phyloP scores from a whole-genome alignment of 148 eudicot genomes.

The Chenopodium album region DNA sequence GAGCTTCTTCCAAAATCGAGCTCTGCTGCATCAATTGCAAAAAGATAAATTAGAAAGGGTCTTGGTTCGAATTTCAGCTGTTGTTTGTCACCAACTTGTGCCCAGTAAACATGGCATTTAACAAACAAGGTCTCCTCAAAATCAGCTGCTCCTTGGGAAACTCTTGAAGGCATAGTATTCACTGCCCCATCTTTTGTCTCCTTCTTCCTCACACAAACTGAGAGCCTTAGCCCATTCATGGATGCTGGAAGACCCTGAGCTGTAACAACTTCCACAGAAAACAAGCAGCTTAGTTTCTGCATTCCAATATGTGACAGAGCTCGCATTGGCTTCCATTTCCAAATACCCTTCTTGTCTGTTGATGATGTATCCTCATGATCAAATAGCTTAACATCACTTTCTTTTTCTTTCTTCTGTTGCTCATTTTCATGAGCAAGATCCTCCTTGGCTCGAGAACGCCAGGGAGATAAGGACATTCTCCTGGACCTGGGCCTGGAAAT shows the following conservation, averaged over 20 bases:
- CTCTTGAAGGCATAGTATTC: constrained; percentile 94
- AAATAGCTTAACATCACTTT: constrained; percentile 31
- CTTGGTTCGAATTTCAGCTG: constrained; percentile 66
- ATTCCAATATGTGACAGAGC: constrained; percentile 78
- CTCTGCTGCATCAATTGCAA: constrained; percentile 81
- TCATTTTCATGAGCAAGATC: constrained; percentile 23
- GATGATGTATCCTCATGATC: constrained; percentile 33
- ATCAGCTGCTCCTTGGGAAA: constrained; percentile 88
- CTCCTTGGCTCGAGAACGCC: constrained; percentile 67
- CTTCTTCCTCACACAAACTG: constrained; percentile 82
- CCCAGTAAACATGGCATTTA: constrained; percentile 76
- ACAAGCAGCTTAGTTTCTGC: constrained; percentile 90
- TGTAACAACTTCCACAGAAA: constrained; percentile 86
- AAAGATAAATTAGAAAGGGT: constrained; percentile 65
- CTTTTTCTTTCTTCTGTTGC: constrained; percentile 21
- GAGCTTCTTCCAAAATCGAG: constrained; percentile 76
- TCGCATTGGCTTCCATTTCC: constrained; percentile 96
- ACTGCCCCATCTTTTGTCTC: constrained; percentile 87
- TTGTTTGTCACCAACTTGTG: constrained; percentile 36
- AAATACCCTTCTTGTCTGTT: constrained; percentile 66
- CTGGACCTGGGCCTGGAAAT: constrained; percentile 56
- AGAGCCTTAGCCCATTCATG: constrained; percentile 88
- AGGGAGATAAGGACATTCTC: constrained; percentile 88
- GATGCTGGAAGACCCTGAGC: constrained; percentile 78
- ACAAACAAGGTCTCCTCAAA: constrained; percentile 86